Evolutionary conservation across 129 eudicot species (phyloP), one percentile per base, ranked within the genome.

Genomic region (Oenanthe sinensis): DNA sequence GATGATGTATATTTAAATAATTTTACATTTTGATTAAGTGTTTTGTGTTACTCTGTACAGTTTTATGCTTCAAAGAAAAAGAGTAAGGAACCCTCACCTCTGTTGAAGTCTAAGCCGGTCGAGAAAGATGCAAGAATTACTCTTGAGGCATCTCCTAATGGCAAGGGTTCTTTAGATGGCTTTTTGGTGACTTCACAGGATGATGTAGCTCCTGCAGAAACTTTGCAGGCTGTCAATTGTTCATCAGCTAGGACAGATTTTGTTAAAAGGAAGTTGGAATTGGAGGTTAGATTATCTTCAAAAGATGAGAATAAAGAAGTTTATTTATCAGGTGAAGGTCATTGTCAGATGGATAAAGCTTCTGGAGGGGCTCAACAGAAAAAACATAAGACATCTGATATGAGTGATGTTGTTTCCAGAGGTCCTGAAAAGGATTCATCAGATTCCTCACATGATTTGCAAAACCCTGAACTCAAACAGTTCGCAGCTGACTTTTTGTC

Each of bases 31-130:
- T 26, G 70, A 28, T 45, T 3, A 46, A 20, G 9, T 48, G 26
- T 12, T 71, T 0, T 76, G 39, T 82, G 67, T 80, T 83, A 44
- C 78, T 67, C 10, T 83, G 43, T 87, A 75, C 89, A 95, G 97
- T 95, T 91, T 77, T 95, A 79, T 87, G 72, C 92, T 67, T 87
- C 97, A 22, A 91, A 86, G 90, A 95, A 94, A 84, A 94, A 84
- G 90, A 90, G 87, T 39, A 87, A 83, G 79, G 62, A 50, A 76
- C 75, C 78, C 40, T 88, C 97, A 54, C 94, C 94, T 37, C 63
- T 52, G 63, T 72, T 80, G 71, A 90, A 87, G 81, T 75, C 90
- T 16, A 87, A 83, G 75, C 83, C 30, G 82, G 81, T 55, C 74
- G 92, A 88, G 79, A 84, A 80, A 77, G 86, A 88, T 82, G 87